These are phyloP conservation scores for Chytriomyces sp. DNA, from an alignment of 192 early-diverging fungal species.

Conservation along the genomic window DNA sequence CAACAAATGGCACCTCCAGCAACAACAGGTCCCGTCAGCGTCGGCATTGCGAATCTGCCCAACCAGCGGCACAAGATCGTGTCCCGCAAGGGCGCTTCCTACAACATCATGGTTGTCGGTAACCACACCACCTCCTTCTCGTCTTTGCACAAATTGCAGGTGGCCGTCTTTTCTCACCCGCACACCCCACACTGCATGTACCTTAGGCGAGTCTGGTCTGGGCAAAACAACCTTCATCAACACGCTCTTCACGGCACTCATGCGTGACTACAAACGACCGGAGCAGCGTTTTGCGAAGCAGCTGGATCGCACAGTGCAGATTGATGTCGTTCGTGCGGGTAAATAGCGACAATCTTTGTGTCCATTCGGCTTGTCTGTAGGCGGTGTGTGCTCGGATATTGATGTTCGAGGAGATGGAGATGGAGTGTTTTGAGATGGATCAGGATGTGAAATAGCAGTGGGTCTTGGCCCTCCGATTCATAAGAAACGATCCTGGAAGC, in stretches of 20 bases:
- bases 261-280: constrained; percentile 88
- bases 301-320: constrained; percentile 94
- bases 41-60: constrained; percentile 97
- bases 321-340: constrained; percentile 97
- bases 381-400: background rate
- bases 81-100: constrained; percentile 93
- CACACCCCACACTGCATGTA: background rate
- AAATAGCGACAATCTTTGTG: background rate
- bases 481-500: background rate
- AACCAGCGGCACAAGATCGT: constrained; percentile 99
- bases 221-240: constrained; percentile 99
- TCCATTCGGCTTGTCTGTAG: background rate
- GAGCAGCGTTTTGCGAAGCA: constrained; percentile 88
- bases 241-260: constrained; percentile 93
- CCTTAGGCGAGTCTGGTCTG: constrained; percentile 89
- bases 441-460: background rate
- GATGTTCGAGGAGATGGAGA: background rate
- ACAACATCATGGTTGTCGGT: constrained; percentile 96
- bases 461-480: too few relatives aligned
- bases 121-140: constrained; percentile 11
- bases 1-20: constrained; percentile 2
- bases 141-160: background rate
- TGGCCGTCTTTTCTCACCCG: background rate
- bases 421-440: background rate
- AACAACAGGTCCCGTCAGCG: background rate